These are phyloP conservation scores for Suillus cothurnatus DNA, from an alignment of 768 basidiomycete genomes.

Conservation along the genomic window DNA sequence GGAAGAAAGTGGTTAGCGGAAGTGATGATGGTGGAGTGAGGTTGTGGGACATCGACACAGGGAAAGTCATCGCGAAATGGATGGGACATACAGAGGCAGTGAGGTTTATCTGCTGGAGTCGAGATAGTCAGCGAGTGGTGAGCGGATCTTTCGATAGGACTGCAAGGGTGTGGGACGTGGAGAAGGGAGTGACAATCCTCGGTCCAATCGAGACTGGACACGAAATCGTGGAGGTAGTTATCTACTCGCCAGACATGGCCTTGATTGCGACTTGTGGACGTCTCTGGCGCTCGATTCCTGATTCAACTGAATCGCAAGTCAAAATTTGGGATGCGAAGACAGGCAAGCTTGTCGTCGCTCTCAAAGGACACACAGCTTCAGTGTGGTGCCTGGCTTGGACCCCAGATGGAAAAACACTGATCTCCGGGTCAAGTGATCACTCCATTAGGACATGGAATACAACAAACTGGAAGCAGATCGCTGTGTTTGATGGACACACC, in stretches of 20 bases:
- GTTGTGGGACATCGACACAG: neutral
- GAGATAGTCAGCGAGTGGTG: neutral
- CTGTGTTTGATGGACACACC: too few species aligned
- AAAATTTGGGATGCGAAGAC: neutral
- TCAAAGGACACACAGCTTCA: neutral
- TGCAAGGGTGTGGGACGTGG: neutral
- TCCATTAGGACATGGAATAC: neutral
- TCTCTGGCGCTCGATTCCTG: too few species aligned
- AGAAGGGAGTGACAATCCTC: neutral
- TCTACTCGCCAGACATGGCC: neutral
- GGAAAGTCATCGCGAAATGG: neutral
- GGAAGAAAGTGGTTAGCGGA: neutral
- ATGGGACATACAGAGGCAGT: neutral
- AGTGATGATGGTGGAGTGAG: neutral
- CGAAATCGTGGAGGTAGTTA: fast-evolving
- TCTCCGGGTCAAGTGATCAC: too few species aligned
- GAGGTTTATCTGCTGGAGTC: neutral
- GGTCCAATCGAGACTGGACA: neutral
- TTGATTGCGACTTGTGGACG: neutral
- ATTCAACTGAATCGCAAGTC: too few species aligned
- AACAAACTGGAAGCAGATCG: too few species aligned
- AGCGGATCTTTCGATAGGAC: neutral
- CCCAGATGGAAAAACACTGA: neutral
- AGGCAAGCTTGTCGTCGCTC: neutral
- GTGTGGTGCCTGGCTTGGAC: neutral